These are phyloP conservation scores for Letharia lupina DNA, from an alignment of 495 filamentous ascomycete species.

Conservation along the genomic window DNA sequence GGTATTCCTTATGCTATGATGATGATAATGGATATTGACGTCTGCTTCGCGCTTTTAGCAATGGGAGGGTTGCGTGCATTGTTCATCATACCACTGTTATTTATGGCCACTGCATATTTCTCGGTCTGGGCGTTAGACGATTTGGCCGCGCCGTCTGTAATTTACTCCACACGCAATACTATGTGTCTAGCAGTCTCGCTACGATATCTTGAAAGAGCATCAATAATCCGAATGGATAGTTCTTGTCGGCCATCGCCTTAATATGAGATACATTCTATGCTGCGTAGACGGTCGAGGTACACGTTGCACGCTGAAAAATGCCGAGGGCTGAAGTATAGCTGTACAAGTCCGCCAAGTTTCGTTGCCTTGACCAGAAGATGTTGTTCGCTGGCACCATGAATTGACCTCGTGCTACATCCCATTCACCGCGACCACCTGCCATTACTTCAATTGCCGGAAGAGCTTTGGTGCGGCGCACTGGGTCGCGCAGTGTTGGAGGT, in stretches of 20 bases:
- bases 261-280: conserved; percentile 14
- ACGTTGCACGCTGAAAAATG: background rate
- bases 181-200: background rate
- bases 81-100: conserved; percentile 2
- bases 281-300: conserved; percentile 8
- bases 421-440: background rate
- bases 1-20: background rate
- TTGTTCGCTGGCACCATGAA: background rate
- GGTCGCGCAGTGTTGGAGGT: conserved; percentile 87
- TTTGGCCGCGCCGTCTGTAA: too few species aligned
- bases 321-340: conserved; percentile 10
- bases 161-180: background rate
- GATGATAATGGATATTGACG: background rate
- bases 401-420: background rate
- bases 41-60: background rate
- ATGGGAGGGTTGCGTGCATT: background rate
- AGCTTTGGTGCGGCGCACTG: conserved; percentile 93
- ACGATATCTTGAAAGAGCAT: background rate
- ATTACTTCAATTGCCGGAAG: conserved; percentile 73
- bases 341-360: conserved; percentile 8
- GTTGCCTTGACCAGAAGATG: background rate
- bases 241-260: background rate
- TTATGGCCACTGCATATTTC: background rate
- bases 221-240: background rate
- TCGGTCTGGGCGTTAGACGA: background rate